Evolutionary conservation across 257 asterid genomes (phyloP), one percentile per base, ranked within the genome.

Genomic region (Scutellaria galericulata): DNA sequence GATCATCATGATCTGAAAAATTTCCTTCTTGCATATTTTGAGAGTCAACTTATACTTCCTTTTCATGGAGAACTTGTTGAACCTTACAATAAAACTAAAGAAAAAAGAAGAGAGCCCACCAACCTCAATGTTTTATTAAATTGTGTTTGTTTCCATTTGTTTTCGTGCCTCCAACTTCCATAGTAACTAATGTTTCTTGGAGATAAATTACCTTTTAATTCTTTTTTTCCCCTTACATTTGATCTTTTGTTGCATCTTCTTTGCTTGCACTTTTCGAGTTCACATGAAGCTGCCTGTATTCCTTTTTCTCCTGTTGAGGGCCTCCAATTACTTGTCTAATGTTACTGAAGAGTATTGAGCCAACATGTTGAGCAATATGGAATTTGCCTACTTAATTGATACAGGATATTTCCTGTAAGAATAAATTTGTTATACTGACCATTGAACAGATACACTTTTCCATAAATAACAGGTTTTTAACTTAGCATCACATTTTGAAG

Each of bases 401-500:
- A 4, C 66, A 61, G 20, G 27, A 62, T 37, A 5, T 61, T 45
- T 18, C 52, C 37, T 39, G 44, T 50, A 50, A 48, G 13, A 55
- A 61, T 66, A 59, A 64, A 72, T 54, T 70, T 42, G 11, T 24
- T 15, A 14, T 54, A 42, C 40, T n/a, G 61, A n/a, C 7, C 13
- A 47, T 42, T 48, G 12, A 54, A 41, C 40, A 10, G 10, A 20
- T 73, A 20, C 48, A 11, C 3, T 64, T 45, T 31, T 5, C 31
- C 35, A 58, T 73, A 42, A 46, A 52, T 63, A 40, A 55, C 22
- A 54, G 24, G 39, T 48, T 14, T 73, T 55, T 55, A 7, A 54
- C 57, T 54, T 27, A 39, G 47, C 48, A 65, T 44, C 56, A 5
- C 50, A 54, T 73, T 64, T 64, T 42, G 64, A 41, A 73, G 78